Percentiles rank a stretch among this genome's conserved stretches.
phyloP scores from a whole-genome alignment of 2,329 filamentous ascomycete genomes.

The Thielaviopsis ethacetica region DNA sequence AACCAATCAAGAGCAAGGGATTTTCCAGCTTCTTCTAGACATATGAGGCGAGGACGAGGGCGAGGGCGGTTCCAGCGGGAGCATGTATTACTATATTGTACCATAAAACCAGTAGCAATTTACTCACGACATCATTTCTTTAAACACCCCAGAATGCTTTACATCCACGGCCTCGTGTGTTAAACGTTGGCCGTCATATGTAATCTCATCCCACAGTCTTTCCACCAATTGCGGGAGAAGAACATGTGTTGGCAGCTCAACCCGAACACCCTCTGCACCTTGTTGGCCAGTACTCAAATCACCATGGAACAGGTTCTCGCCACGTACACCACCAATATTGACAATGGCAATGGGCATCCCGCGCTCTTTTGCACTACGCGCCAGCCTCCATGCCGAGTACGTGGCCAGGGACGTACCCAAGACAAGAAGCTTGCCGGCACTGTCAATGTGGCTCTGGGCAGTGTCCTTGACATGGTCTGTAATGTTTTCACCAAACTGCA shows the following conservation, averaged over 20 bases:
- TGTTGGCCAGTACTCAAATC: constrained; percentile 34
- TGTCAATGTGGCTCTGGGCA: constrained; percentile 67
- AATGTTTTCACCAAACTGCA: constrained; percentile 95
- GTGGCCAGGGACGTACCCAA: constrained; percentile 85
- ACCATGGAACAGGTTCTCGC: constrained; percentile 56
- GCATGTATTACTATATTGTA: constrained; percentile 5
- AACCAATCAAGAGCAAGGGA: constrained; percentile 12
- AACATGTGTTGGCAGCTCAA: constrained; percentile 40
- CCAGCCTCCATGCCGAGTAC: constrained; percentile 85
- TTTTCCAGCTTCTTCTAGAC: constrained; percentile 36
- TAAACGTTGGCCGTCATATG: not conserved
- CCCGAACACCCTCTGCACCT: constrained; percentile 36
- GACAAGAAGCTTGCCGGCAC: constrained; percentile 57
- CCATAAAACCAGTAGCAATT: constrained; percentile 15
- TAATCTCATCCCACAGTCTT: constrained; percentile 20
- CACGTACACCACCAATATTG: constrained; percentile 71
- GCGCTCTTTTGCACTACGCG: constrained; percentile 64
- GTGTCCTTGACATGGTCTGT: constrained; percentile 48
- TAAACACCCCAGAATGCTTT: constrained; percentile 27
- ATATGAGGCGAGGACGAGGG: not conserved
- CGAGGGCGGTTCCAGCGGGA: not conserved
- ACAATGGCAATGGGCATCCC: constrained; percentile 76
- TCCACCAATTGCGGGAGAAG: constrained; percentile 41
- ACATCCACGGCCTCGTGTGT: not conserved
- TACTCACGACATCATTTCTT: constrained; percentile 40